Evolutionary conservation across 176 grass and related monocot species (phyloP).

Genomic region (Carex littledalei): DNA sequence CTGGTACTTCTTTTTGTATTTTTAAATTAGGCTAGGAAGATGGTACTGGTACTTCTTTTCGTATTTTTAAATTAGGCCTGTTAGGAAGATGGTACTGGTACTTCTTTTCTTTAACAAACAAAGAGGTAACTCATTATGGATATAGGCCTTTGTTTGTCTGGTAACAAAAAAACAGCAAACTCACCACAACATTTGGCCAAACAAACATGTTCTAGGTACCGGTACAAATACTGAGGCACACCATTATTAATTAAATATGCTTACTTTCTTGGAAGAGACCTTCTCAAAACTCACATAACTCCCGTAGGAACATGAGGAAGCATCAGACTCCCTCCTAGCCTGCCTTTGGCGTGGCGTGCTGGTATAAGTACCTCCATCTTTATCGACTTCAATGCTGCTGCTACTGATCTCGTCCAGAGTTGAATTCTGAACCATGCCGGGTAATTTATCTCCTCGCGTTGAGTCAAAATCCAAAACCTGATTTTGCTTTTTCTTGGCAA

Average conservation of each 20-base stretch:
- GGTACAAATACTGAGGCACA: not conserved
- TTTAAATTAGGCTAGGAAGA: too few species aligned
- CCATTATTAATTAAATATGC: not conserved
- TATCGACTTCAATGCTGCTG: constrained; percentile 21
- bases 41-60: not conserved
- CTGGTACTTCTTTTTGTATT: not conserved
- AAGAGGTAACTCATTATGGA: too few species aligned
- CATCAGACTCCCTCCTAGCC: constrained; percentile 48
- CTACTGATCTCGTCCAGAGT: constrained; percentile 25
- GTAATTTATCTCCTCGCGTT: not conserved
- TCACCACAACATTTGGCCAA: not conserved
- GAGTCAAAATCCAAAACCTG: not conserved
- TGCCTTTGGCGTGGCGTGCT: constrained; percentile 3
- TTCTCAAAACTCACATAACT: constrained; percentile 83
- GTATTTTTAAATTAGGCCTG: not conserved
- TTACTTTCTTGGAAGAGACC: constrained; percentile 71
- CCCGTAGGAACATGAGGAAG: constrained; percentile 57
- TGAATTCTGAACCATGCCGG: constrained; percentile 31
- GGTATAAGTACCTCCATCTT: not conserved
- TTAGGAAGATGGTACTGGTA: not conserved
- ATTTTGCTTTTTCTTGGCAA: constrained; percentile 37
- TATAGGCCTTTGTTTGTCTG: too few species aligned
- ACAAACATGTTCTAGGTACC: not conserved
- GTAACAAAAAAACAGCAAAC: not conserved
- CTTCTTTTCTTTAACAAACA: too few species aligned